Percentiles rank a stretch among this genome's conserved stretches.
Conservation (phyloP, 257 asterid genomes). For the Marsdenia floribunda region DNA sequence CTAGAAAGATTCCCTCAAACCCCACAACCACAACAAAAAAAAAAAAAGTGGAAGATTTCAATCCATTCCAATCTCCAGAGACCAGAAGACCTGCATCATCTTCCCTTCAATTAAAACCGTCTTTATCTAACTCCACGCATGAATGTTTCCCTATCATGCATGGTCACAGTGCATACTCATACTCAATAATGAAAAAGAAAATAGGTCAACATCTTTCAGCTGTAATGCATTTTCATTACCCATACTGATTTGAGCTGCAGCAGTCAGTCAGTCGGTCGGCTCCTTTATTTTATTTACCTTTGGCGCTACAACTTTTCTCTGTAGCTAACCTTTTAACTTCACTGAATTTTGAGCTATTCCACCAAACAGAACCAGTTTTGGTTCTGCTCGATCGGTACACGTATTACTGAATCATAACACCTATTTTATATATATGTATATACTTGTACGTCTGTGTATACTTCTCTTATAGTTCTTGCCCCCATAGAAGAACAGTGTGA, state of each 20-base stretch:
- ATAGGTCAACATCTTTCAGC: slow-evolving; percentile 19
- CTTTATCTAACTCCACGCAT: slow-evolving; percentile 9
- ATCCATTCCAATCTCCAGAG: slow-evolving; percentile 10
- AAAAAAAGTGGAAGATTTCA: slow-evolving; percentile 4
- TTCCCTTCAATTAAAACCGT: slow-evolving; percentile 14
- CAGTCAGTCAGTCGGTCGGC: background rate
- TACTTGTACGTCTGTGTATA: slow-evolving; percentile 13
- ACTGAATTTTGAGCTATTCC: slow-evolving; percentile 4
- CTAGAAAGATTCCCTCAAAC: slow-evolving; percentile 21
- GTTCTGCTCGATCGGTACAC: slow-evolving; percentile 10
- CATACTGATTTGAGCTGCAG: slow-evolving; percentile 1
- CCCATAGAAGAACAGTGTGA: background rate
- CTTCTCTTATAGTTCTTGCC: background rate
- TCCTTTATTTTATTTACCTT: background rate
- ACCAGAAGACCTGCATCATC: slow-evolving; percentile 20
- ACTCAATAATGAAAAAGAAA: slow-evolving; percentile 8
- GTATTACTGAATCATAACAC: background rate
- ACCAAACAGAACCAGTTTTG: slow-evolving; percentile 27
- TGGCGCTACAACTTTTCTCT: background rate
- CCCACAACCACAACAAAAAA: slow-evolving; percentile 20
- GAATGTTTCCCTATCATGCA: slow-evolving; percentile 18
- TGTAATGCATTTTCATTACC: slow-evolving; percentile 16
- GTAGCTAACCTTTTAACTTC: background rate
- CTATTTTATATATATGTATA: background rate
- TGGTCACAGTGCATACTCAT: background rate